Percentiles rank a stretch among this genome's conserved stretches.
Conservation (phyloP, 768 basidiomycete species). For the Termitomyces sp. region DNA sequence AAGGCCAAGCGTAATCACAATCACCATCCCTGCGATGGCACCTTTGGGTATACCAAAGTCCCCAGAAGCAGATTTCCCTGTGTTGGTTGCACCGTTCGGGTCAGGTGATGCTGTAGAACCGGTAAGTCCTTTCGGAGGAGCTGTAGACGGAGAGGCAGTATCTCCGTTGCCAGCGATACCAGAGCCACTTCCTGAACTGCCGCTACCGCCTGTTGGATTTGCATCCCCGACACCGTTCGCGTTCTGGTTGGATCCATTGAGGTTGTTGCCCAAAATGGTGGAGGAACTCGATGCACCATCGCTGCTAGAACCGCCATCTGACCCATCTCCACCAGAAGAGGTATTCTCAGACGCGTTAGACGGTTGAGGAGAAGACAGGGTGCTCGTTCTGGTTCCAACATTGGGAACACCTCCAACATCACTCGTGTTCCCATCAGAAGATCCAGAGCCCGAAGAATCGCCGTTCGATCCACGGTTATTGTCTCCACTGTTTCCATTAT, state of each 20-base stretch:
- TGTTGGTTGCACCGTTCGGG: constrained; percentile 7
- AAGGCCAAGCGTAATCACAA: constrained; percentile 29
- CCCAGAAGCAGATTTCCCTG: background rate
- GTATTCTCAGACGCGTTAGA: background rate
- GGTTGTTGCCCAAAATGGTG: background rate
- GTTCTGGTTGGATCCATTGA: constrained; percentile 2
- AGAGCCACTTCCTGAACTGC: background rate
- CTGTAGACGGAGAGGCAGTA: constrained; percentile 1
- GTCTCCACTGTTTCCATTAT: constrained; percentile 13
- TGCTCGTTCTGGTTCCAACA: constrained; percentile 2
- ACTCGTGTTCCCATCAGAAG: background rate
- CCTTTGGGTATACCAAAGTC: constrained; percentile 27
- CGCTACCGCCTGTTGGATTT: constrained; percentile 1
- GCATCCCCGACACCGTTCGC: constrained; percentile 1
- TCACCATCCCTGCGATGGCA: constrained; percentile 44
- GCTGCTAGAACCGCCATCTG: background rate
- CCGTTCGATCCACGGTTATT: background rate
- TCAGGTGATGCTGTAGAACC: constrained; percentile 10
- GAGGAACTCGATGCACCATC: background rate
- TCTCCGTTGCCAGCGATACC: background rate
- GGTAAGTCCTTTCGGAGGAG: background rate
- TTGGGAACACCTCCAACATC: constrained; percentile 4
- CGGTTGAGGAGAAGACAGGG: constrained; percentile 4
- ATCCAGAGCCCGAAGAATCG: background rate
- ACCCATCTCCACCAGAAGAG: background rate